These are phyloP conservation scores for Cunninghamia lanceolata DNA, from an alignment of 75 land plant species.

Conservation along the genomic window DNA sequence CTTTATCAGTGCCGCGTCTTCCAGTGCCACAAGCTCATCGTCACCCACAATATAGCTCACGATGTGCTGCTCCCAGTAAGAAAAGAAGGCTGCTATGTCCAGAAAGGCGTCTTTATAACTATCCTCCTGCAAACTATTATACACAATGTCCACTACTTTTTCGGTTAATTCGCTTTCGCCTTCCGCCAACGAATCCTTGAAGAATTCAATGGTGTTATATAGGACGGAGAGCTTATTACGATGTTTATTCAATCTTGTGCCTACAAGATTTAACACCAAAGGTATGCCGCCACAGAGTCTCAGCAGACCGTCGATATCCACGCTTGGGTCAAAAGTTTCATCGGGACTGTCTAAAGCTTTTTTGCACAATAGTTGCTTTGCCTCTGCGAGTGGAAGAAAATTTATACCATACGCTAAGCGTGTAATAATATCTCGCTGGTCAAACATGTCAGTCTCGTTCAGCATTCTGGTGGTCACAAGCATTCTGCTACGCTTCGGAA, in stretches of 20 bases:
- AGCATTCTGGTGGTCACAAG: too few species aligned
- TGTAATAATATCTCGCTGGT: too few species aligned
- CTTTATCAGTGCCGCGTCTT: too few species aligned
- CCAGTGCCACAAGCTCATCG: too few species aligned
- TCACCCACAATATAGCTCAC: too few species aligned
- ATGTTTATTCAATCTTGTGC: not conserved
- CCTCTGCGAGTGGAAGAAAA: not conserved
- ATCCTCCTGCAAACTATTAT: not conserved
- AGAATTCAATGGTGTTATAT: not conserved
- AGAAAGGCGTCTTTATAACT: too few species aligned
- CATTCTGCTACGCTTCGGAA: too few species aligned
- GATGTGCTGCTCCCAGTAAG: too few species aligned
- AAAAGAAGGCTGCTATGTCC: too few species aligned
- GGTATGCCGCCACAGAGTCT: not conserved
- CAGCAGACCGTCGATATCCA: not conserved
- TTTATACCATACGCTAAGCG: too few species aligned
- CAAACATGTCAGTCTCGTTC: too few species aligned
- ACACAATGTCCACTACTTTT: not conserved
- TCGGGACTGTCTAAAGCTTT: not conserved
- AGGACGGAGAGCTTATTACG: not conserved
- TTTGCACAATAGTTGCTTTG: not conserved
- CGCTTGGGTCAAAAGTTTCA: not conserved
- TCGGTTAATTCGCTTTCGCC: not conserved
- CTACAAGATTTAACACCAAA: not conserved
- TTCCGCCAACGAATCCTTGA: not conserved